These are phyloP conservation scores for Vigna mungo DNA, from an alignment of 306 rosid genomes.

Conservation along the genomic window DNA sequence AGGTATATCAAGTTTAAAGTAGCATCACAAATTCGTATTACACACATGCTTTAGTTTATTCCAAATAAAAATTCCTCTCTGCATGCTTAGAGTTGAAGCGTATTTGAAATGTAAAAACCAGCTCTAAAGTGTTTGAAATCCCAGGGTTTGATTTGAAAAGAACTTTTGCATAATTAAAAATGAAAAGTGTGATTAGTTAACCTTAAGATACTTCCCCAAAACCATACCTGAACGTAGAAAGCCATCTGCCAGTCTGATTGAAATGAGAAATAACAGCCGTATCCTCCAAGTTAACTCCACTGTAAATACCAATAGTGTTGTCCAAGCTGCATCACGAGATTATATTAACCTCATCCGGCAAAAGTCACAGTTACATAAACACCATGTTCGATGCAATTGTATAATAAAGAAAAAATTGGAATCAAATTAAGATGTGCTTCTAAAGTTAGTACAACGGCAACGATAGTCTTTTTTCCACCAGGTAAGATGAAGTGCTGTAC, in stretches of 20 bases:
- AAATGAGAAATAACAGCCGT: constrained; percentile 53
- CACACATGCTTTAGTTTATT: background rate
- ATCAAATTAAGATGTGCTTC: background rate
- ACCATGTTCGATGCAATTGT: background rate
- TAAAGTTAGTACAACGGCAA: background rate
- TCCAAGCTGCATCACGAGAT: constrained; percentile 60
- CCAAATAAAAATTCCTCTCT: background rate
- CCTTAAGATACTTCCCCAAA: constrained; percentile 32
- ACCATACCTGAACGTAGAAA: constrained; percentile 75
- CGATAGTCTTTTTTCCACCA: background rate
- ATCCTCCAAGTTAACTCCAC: constrained; percentile 70
- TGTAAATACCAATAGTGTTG: constrained; percentile 66
- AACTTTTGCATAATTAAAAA: background rate
- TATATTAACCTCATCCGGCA: constrained; percentile 6
- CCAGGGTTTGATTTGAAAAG: background rate
- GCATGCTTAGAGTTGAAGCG: constrained; percentile 14
- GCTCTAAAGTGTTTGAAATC: background rate
- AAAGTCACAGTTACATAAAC: constrained; percentile 19
- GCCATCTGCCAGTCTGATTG: constrained; percentile 77
- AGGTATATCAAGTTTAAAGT: constrained; percentile 11
- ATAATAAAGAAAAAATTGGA: background rate
- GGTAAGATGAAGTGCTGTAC: background rate
- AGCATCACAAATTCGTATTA: background rate
- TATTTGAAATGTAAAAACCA: constrained; percentile 22
- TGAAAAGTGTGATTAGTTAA: background rate